Evolutionary conservation across 2,329 filamentous ascomycete genomes (phyloP).

Genomic region (Aschersonia sp.): DNA sequence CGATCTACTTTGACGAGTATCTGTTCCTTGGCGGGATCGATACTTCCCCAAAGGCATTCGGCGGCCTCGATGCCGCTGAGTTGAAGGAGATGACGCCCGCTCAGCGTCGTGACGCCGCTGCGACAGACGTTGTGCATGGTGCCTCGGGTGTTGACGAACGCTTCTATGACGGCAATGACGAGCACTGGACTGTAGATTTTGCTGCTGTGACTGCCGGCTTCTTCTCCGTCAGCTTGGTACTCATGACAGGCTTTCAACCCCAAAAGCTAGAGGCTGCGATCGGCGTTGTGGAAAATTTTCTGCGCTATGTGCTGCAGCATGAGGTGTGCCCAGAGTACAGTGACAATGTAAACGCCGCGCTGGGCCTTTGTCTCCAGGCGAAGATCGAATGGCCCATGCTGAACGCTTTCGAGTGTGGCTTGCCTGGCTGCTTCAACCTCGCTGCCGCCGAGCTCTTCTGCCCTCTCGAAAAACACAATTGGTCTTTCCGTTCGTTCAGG

Average conservation of each 20-base stretch:
- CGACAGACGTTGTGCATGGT: slow-evolving; percentile 43
- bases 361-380: slow-evolving; percentile 51
- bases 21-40: slow-evolving; percentile 74
- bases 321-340: slow-evolving; percentile 73
- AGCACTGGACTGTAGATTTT: slow-evolving; percentile 72
- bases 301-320: slow-evolving; percentile 75
- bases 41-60: slow-evolving; percentile 39
- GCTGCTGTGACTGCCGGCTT: slow-evolving; percentile 63
- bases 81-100: slow-evolving; percentile 35
- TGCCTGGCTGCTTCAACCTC: slow-evolving; percentile 73
- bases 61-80: slow-evolving; percentile 43
- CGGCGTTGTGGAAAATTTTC: slow-evolving; percentile 66
- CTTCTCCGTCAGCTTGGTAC: slow-evolving; percentile 46
- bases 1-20: slow-evolving; percentile 62
- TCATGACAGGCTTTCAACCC: slow-evolving; percentile 39
- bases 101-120: slow-evolving; percentile 49
- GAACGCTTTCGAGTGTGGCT: slow-evolving; percentile 28
- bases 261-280: slow-evolving; percentile 41
- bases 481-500: slow-evolving; percentile 12
- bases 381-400: slow-evolving; percentile 51
- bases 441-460: slow-evolving; percentile 57
- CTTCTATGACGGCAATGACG: slow-evolving; percentile 36
- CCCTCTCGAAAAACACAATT: slow-evolving; percentile 13
- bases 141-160: slow-evolving; percentile 23
- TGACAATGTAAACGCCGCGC: slow-evolving; percentile 50